phyloP scores from a whole-genome alignment of 306 rosid genomes.

The Glycine latifolia region DNA sequence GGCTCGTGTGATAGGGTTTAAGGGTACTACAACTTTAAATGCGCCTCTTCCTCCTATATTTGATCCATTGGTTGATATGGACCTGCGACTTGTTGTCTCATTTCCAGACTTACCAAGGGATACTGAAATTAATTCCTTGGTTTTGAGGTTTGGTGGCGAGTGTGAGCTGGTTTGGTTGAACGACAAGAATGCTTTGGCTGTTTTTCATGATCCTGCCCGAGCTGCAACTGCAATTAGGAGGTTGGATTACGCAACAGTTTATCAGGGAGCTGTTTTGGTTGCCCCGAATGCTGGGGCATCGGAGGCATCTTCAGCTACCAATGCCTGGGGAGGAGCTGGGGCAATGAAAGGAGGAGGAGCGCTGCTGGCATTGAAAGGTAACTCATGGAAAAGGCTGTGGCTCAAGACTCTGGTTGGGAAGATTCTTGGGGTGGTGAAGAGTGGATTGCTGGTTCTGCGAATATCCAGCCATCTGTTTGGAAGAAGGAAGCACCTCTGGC shows the following conservation, averaged over 20 bases:
- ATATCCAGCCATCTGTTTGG: constrained; percentile 68
- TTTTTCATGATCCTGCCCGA: constrained; percentile 87
- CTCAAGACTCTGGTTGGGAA: constrained; percentile 50
- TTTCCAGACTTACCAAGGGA: constrained; percentile 94
- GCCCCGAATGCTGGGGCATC: constrained; percentile 53
- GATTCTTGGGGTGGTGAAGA: constrained; percentile 77
- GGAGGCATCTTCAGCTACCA: constrained; percentile 52
- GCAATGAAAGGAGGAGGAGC: constrained; percentile 55
- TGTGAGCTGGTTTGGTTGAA: constrained; percentile 97
- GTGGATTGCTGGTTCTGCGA: constrained; percentile 61
- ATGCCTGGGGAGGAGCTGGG: constrained; percentile 79
- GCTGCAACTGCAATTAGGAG: constrained; percentile 99
- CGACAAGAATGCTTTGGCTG: constrained; percentile 92
- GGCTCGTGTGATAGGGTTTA: constrained; percentile 75
- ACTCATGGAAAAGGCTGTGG: constrained; percentile 83
- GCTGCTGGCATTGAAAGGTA: constrained; percentile 54
- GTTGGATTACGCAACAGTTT: constrained; percentile 84
- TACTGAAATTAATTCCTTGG: constrained; percentile 87
- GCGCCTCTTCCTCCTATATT: constrained; percentile 63
- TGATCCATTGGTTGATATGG: constrained; percentile 89
- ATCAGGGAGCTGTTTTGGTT: constrained; percentile 75
- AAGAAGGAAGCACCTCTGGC: constrained; percentile 77
- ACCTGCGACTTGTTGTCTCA: constrained; percentile 89
- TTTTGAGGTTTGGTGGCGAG: constrained; percentile 92
- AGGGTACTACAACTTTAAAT: constrained; percentile 67